Base-by-base conservation (phyloP, 2,329 filamentous ascomycete genomes). In the Trichoderma asperellum region DNA sequence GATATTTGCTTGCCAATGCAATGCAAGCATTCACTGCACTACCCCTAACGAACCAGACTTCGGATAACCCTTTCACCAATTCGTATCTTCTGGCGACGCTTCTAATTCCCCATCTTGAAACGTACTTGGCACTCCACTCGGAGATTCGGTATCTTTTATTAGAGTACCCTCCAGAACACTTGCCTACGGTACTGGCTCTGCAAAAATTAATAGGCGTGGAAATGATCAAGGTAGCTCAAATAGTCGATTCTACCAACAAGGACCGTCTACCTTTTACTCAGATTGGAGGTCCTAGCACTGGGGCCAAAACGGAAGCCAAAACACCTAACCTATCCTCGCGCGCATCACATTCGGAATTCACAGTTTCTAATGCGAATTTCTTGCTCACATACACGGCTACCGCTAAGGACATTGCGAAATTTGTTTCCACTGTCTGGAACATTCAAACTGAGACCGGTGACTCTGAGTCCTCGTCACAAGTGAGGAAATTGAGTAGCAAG, bases 31-130 rank as follows among this genome's bases (percentile, higher is more conserved):
- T 85, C 71, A 86, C 84, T 5, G 80, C 84, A 1, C 86, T 86
- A 69, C 82, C 83, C 1, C 76, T 86, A 8, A 75, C 82, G 4
- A 83, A 83, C 67, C 85, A 87, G 70, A 82, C 81, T 4, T 81
- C 83, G 37, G 83, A 85, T 68, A 87, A 87, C 72, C 87, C 86
- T 0, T 86, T 88, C 70, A 80, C 81, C 18, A 85, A 87, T 72
- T 82, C 86, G 1, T 79, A 83, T 27, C 79, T 87, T 18, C 81
- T 90, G 2, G 88, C 88, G 2, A 84, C 85, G 0, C 80, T 89
- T 2, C 82, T 90, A 27, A 80, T 90, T 49, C 86, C 88, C 1
- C 86, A 89, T 70, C 80, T 91, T 1, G 88, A 90, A 73, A 84
- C 84, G 0, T 90, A 88, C 71, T 79, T 90, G 60, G 81, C 84